A percentile compares a stretch with the other conserved stretches of the same genome.
Conservation (phyloP, 495 filamentous ascomycete genomes). For the Cercophora sp. region DNA sequence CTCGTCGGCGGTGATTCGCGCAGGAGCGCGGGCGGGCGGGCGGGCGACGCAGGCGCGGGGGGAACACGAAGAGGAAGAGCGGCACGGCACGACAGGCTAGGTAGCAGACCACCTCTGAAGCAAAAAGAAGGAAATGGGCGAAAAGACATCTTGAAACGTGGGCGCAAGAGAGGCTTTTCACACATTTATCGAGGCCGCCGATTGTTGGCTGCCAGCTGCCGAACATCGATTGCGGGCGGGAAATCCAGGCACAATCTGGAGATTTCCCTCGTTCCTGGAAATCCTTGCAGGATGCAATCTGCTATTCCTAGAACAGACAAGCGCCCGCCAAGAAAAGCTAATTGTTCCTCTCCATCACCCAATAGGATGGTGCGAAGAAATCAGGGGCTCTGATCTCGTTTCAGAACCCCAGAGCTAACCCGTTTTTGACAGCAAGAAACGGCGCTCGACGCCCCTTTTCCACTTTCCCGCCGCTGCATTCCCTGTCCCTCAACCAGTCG, state of each 20-base stretch:
- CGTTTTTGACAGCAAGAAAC: neutral
- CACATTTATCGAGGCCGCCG: neutral
- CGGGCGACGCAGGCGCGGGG: too few species aligned
- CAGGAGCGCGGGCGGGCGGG: too few species aligned
- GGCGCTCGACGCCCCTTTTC: constrained; percentile 12
- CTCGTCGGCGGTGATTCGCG: too few species aligned
- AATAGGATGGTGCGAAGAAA: neutral
- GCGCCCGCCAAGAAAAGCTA: neutral
- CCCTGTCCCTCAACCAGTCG: neutral
- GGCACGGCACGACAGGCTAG: too few species aligned
- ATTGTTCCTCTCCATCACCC: neutral
- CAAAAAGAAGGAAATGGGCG: too few species aligned
- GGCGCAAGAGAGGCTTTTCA: too few species aligned
- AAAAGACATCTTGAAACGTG: too few species aligned
- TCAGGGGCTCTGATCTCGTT: neutral
- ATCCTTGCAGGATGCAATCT: neutral
- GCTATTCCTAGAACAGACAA: neutral
- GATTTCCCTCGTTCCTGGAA: neutral
- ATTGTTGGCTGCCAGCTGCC: neutral
- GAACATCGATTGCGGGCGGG: too few species aligned
- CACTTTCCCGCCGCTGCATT: neutral
- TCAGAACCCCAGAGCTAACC: neutral
- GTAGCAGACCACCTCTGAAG: too few species aligned
- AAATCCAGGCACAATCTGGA: neutral
- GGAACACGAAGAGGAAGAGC: too few species aligned